phyloP scores from a whole-genome alignment of 306 rosid genomes.

The Corylus heterophylla region DNA sequence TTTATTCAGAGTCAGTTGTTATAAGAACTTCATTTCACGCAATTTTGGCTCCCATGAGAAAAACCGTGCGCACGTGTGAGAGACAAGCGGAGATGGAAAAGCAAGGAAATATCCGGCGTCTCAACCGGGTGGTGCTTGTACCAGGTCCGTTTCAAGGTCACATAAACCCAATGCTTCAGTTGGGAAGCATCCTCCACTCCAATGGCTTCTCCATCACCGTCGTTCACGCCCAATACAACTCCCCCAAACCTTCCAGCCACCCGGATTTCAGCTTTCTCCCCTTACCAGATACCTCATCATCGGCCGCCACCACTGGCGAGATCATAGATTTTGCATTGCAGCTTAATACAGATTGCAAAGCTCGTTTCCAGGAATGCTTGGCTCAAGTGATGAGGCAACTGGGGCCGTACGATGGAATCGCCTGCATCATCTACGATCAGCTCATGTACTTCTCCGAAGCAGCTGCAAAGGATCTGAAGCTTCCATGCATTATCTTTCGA shows the following conservation, averaged over 20 bases:
- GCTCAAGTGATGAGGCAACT: constrained; percentile 2
- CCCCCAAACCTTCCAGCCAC: constrained; percentile 36
- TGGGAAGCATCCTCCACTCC: constrained; percentile 42
- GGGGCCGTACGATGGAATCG: constrained; percentile 20
- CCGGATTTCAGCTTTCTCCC: constrained; percentile 37
- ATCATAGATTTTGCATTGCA: background rate
- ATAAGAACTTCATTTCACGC: no score
- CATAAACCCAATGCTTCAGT: constrained; percentile 42
- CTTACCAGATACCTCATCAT: constrained; percentile 36
- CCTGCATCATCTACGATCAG: constrained; percentile 43
- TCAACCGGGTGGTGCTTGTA: constrained; percentile 25
- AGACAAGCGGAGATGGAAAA: constrained; percentile 8
- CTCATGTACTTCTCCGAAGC: constrained; percentile 24
- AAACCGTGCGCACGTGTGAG: no score
- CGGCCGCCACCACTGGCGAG: constrained; percentile 13
- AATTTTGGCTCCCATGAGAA: no score
- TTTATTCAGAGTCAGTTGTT: no score
- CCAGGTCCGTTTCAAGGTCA: constrained; percentile 44
- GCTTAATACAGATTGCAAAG: constrained; percentile 24
- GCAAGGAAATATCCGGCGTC: background rate
- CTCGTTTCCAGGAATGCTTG: constrained; percentile 29
- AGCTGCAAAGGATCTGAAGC: constrained; percentile 30
- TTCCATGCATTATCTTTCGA: constrained; percentile 34
- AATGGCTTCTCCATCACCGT: constrained; percentile 46
- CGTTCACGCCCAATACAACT: constrained; percentile 39